Evolutionary conservation across 176 grass and related monocot genomes (phyloP), one percentile per base, ranked within the genome.

Genomic region (Oropetium thomaeum): DNA sequence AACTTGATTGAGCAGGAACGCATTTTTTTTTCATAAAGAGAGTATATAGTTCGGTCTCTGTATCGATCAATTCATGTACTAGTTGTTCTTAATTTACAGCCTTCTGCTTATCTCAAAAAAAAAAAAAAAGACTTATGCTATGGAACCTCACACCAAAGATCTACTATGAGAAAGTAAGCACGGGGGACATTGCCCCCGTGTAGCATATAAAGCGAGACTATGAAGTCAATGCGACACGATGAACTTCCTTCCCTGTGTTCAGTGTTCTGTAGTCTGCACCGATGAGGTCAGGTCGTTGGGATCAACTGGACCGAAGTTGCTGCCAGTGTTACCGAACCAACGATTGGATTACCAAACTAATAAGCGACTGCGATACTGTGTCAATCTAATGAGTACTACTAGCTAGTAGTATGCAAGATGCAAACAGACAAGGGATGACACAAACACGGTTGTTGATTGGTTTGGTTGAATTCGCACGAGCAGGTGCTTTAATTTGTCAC

Each of bases 321-420:
- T 33, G 51, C 52, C 10, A 33, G 25, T 68, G 25, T 32, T 70
- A 45, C 55, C 77, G 41, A 62, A 47, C 66, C n/a, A 71, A 32
- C 52, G 10, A 75, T 62, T 76, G 40, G 81, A 83, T 83, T 83
- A 76, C 81, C 81, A 70, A 83, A 68, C 81, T 23, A 34, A 29
- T 25, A 30, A 31, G 34, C 43, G 14, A 25, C 53, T 31, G 20
- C n/a, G 39, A 47, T 26, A 29, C 35, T 43, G 38, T 70, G 52
- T 26, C 10, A 67, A 78, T 55, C 10, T 23, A 28, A n/a, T n/a
- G n/a, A n/a, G n/a, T n/a, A n/a, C n/a, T n/a, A n/a, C n/a, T n/a
- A n/a, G n/a, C n/a, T n/a, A n/a, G n/a, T n/a, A n/a, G n/a, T n/a
- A 29, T 16, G 76, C 49, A 55, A 79, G 25, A 23, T 42, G 49